Evolutionary conservation across 768 basidiomycete genomes (phyloP), one percentile per base, ranked within the genome.

Genomic region (Piloderma croceum): DNA sequence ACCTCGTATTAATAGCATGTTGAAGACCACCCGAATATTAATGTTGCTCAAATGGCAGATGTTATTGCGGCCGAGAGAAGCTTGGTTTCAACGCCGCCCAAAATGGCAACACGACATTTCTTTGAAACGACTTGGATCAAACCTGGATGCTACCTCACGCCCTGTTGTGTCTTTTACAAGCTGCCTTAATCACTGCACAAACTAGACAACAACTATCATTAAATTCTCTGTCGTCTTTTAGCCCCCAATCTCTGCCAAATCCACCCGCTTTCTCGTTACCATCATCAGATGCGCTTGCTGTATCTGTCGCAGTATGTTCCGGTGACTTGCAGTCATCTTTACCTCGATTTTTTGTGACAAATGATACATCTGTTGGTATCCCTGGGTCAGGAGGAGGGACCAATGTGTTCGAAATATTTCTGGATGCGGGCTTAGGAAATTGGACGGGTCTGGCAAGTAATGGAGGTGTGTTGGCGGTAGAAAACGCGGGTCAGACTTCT

Each of bases 261-360:
- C 56, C 65, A 17, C 57, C 68, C 0, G 51, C 63, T 3, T 71
- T 74, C 37, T 52, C 51, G 10, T 56, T 79, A 10, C 76, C 76
- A 1, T 34, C 56, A 1, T 59, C 67, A 5, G 43, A 57, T 5
- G 60, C 58, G 31, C 53, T 74, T 22, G 65, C 64, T 13, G 60
- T 78, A n/a, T 69, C 71, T 10, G 47, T 79, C 33, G 76, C 77
- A 0, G 55, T 75, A 31, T 79, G 77, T 47, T 55, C 69, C 1
- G 49, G 51, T 10, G 34, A 35, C 34, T 21, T 19, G 34, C 47
- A 46, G 31, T 43, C 54, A 7, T 46, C 63, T 0, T 45, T 63
- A 0, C 73, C 78, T 6, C 67, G 71, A 12, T 80, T 87, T 48
- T 77, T 82, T 45, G 51, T 88, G 3, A 73, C 75, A 1, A 85